Conservation (phyloP, 2,329 filamentous ascomycete genomes). For the Cryphonectria japonica region DNA sequence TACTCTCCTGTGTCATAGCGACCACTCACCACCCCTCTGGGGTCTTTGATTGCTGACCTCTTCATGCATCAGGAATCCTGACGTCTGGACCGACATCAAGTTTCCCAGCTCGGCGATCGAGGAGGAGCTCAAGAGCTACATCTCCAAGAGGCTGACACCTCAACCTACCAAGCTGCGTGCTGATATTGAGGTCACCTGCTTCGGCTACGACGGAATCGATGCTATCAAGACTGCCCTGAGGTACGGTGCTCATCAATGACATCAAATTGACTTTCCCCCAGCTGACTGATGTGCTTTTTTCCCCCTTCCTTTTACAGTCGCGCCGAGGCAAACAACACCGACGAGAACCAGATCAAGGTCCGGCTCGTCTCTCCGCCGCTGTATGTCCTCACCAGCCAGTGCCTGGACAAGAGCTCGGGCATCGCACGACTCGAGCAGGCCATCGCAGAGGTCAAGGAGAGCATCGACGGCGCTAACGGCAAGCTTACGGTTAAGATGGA, state of each 20-base stretch:
- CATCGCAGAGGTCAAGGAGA: constrained; percentile 82
- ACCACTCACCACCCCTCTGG: background rate
- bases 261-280: background rate
- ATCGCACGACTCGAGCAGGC: constrained; percentile 86
- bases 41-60: constrained; percentile 10
- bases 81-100: constrained; percentile 90
- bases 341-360: constrained; percentile 94
- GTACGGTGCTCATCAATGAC: constrained; percentile 38
- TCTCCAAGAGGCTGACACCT: constrained; percentile 93
- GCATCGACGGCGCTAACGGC: constrained; percentile 78
- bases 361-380: constrained; percentile 97
- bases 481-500: constrained; percentile 94
- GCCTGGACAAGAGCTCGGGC: constrained; percentile 87
- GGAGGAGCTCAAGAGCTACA: constrained; percentile 92
- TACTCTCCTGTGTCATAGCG: constrained; percentile 1
- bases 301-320: constrained; percentile 36
- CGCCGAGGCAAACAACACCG: constrained; percentile 90
- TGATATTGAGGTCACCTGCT: constrained; percentile 95
- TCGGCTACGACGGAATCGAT: constrained; percentile 96
- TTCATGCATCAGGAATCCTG: constrained; percentile 72
- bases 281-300: background rate
- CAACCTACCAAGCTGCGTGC: constrained; percentile 99
- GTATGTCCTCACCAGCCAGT: constrained; percentile 94
- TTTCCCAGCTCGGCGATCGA: constrained; percentile 86
- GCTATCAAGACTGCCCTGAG: constrained; percentile 93